Percentiles rank a stretch among this genome's conserved stretches.
These are phyloP conservation scores for Reutealis trisperma DNA, from an alignment of 345 rosid species.

Conservation along the genomic window DNA sequence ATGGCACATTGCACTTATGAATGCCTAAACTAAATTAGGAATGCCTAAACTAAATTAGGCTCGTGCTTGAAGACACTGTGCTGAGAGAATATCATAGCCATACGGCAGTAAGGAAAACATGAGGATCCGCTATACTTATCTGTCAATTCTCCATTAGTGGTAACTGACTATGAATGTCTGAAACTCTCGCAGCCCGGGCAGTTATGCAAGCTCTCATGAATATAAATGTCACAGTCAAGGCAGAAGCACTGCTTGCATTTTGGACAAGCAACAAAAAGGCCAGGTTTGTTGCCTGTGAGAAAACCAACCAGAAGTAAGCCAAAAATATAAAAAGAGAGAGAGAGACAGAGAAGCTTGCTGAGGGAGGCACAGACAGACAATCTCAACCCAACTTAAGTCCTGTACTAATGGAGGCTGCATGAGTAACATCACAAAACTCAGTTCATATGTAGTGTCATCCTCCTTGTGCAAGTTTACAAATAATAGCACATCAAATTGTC, in stretches of 20 bases:
- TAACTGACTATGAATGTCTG: slow-evolving; percentile 16
- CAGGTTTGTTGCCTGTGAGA: slow-evolving; percentile 57
- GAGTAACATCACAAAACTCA: not conserved
- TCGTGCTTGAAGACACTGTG: not conserved
- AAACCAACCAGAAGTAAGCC: slow-evolving; percentile 12
- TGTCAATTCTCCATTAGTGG: not conserved
- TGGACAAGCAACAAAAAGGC: slow-evolving; percentile 58
- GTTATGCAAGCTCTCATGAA: slow-evolving; percentile 90
- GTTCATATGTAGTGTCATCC: not conserved
- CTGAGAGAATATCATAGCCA: not conserved
- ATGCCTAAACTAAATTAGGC: too few species aligned
- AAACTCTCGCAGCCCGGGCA: slow-evolving; percentile 95
- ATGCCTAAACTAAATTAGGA: not conserved
- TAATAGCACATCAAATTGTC: not conserved
- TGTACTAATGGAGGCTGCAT: not conserved
- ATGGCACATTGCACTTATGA: not conserved
- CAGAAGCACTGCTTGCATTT: slow-evolving; percentile 77
- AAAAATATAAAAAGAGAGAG: too few species aligned
- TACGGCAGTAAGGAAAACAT: not conserved
- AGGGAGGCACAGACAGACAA: not conserved
- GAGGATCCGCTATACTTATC: not conserved
- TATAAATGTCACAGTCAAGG: slow-evolving; percentile 89
- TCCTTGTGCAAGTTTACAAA: not conserved
- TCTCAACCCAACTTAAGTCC: not conserved
- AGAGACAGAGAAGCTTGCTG: not conserved